Evolutionary conservation across 1,139 yeast genomes (phyloP).

Genomic region (Candida buenavistaensis): DNA sequence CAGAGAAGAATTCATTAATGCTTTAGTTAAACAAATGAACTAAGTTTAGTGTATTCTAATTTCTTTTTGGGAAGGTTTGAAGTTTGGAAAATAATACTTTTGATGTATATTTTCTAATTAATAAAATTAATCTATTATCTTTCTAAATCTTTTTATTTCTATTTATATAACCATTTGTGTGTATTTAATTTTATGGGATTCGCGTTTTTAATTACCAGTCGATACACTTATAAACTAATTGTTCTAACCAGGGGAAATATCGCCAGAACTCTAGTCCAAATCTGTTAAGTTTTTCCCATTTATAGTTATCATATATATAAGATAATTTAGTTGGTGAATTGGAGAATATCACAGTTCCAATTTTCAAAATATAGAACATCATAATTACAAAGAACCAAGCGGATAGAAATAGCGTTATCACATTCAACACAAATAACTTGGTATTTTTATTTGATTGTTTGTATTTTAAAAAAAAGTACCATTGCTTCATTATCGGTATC

Average conservation of each 20-base stretch:
- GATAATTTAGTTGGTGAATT: constrained; percentile 1
- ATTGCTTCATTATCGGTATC: constrained; percentile 36
- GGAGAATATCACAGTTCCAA: constrained; percentile 8
- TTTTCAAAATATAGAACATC: constrained; percentile 12
- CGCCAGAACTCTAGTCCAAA: constrained; percentile 9
- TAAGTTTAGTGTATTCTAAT: constrained; percentile 48
- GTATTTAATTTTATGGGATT: constrained; percentile 6
- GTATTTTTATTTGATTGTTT: constrained; percentile 23
- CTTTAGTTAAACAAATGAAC: constrained; percentile 96
- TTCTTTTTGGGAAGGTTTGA: constrained; percentile 9
- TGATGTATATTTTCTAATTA: constrained; percentile 8
- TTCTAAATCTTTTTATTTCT: constrained; percentile 1
- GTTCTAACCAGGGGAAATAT: constrained; percentile 10
- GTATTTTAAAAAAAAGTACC: constrained; percentile 27
- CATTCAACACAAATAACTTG: constrained; percentile 23
- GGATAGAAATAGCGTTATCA: constrained; percentile 23
- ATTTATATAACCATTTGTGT: not conserved
- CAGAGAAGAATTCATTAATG: constrained; percentile 98
- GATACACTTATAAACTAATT: constrained; percentile 8
- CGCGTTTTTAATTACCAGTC: constrained; percentile 10
- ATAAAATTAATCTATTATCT: constrained; percentile 4
- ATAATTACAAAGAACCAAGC: constrained; percentile 16
- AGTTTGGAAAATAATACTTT: constrained; percentile 1
- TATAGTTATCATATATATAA: constrained; percentile 26
- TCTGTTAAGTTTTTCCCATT: constrained; percentile 4